Evolutionary conservation across 192 early-diverging fungal genomes (phyloP).

Genomic region (Phycomyces nitens): DNA sequence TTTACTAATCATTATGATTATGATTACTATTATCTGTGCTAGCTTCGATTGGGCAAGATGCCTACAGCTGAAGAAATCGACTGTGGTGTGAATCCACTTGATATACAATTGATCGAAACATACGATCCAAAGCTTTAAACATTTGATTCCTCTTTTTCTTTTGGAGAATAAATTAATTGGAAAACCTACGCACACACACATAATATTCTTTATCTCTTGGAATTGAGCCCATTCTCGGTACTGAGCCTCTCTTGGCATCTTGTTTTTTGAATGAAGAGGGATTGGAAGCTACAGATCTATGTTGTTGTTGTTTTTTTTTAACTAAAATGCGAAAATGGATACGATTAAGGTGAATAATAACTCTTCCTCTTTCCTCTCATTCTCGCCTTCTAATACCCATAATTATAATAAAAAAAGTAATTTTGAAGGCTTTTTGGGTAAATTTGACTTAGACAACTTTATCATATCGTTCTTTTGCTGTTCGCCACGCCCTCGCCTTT

Average conservation of each 20-base stretch:
- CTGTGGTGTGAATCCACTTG: slow-evolving; percentile 18
- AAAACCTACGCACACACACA: no score
- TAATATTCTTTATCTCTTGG: no score
- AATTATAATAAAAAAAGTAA: no score
- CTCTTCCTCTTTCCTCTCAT: neutral
- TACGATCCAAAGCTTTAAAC: neutral
- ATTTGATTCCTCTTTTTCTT: no score
- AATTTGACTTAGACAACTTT: neutral
- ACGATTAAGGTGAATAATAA: slow-evolving; percentile 1
- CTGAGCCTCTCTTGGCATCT: no score
- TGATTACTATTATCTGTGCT: neutral
- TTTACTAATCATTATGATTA: no score
- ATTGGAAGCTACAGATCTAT: no score
- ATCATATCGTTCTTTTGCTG: slow-evolving; percentile 13
- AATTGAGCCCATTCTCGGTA: no score
- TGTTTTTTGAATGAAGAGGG: no score
- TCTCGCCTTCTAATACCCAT: neutral
- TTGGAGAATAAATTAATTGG: neutral
- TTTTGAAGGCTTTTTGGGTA: neutral
- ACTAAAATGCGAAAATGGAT: neutral
- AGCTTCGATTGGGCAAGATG: slow-evolving; percentile 34
- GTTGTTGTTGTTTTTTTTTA: slow-evolving; percentile 6
- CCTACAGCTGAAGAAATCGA: slow-evolving; percentile 35
- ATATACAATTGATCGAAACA: neutral
- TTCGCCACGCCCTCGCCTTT: slow-evolving; percentile 13